Evolutionary conservation across 306 rosid genomes (phyloP).

Genomic region (Macrotyloma uniflorum): DNA sequence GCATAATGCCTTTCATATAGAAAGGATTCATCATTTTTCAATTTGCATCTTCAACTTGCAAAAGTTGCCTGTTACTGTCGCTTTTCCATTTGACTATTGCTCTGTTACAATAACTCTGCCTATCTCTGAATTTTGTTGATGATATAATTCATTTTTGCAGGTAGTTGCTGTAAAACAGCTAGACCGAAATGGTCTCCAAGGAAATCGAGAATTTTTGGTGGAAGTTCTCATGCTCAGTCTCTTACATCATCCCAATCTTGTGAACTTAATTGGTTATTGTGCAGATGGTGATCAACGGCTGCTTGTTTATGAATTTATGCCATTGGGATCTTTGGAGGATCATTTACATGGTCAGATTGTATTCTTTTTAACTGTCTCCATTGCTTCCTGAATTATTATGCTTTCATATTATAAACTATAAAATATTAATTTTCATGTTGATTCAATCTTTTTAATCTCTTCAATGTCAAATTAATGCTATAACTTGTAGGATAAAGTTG

Average conservation of each 20-base stretch:
- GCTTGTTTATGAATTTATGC: slow-evolving; percentile 98
- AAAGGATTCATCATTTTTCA: slow-evolving; percentile 3
- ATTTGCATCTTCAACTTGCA: slow-evolving; percentile 18
- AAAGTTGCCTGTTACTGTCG: neutral
- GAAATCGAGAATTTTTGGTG: slow-evolving; percentile 95
- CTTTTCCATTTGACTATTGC: neutral
- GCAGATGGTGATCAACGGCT: slow-evolving; percentile 99
- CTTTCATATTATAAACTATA: neutral
- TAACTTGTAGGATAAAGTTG: neutral
- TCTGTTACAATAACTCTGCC: neutral
- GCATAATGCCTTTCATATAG: slow-evolving; percentile 17
- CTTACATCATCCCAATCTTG: slow-evolving; percentile 96
- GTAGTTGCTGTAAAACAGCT: slow-evolving; percentile 99
- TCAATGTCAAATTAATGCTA: neutral
- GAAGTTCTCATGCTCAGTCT: slow-evolving; percentile 99
- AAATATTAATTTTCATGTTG: slow-evolving; percentile 15
- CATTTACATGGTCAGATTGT: slow-evolving; percentile 88
- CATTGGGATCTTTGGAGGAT: slow-evolving; percentile 99
- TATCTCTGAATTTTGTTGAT: slow-evolving; percentile 24
- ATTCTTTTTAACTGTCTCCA: slow-evolving; percentile 37
- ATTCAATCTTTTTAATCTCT: neutral
- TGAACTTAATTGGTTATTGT: slow-evolving; percentile 94
- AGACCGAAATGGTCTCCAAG: slow-evolving; percentile 97
- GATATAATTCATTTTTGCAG: slow-evolving; percentile 56
- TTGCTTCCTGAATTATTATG: slow-evolving; percentile 12